Evolutionary conservation across 768 basidiomycete genomes (phyloP), one percentile per base, ranked within the genome.

Genomic region (Calocera cornea): DNA sequence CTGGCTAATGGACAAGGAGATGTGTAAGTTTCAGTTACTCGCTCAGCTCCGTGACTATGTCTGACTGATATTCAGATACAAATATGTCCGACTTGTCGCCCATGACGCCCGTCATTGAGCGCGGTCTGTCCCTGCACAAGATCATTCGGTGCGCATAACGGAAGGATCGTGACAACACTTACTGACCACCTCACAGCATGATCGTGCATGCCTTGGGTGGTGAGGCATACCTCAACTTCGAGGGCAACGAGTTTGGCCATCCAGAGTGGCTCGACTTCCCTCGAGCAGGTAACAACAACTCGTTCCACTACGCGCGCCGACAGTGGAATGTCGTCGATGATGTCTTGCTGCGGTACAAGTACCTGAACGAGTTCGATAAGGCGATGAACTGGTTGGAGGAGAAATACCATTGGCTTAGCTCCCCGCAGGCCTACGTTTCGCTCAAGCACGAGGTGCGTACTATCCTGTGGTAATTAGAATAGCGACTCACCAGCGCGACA

Each of bases 201-300:
- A 78, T 99, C 33, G 92, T 92, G 0, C 93, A 97, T 72, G 84
- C 92, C 1, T 83, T 99, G 22, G 97, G 97, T 22, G 97, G 97
- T 19, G 97, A 99, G 78, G 95, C 92, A 0, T 99, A 97, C 76
- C 82, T 99, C 69, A 98, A 97, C 77, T 99, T 99, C 67, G 93
- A 95, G 77, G 94, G 92, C 34, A 98, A 97, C 70, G 95, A 99
- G 74, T 99, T 99, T 74, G 95, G 95, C 47, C 95, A 99, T 76
- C 95, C 95, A 12, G 95, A 99, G 87, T 99, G 97, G 97, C 92
- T 99, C 72, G 97, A 99, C 77, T 99, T 99, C 79, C 97, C 97
- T 44, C 89, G 97, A 34, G 91, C 86, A 72, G 97, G 97, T 22
- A 99, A 99, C 75, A 83, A 85, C 75, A 91, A 93, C 77, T 97